Conservation (phyloP, 106 monocot species). For the Gastrodia elata region DNA sequence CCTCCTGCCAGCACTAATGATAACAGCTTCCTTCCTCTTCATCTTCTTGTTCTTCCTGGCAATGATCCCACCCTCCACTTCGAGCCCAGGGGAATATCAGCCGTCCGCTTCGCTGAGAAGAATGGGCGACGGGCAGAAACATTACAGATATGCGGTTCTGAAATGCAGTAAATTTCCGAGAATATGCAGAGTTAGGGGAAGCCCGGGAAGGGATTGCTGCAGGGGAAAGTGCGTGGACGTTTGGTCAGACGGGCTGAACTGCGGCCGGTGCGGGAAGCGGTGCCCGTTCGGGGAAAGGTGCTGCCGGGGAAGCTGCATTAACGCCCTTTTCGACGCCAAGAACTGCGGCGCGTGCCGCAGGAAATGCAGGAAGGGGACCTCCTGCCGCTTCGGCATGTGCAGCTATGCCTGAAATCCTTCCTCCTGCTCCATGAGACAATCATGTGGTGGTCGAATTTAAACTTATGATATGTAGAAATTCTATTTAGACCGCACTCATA, state of each 20-base stretch:
- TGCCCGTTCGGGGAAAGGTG: neutral
- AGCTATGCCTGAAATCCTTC: neutral
- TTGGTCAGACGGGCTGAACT: neutral
- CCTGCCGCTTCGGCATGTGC: neutral
- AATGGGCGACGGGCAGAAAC: too few species aligned
- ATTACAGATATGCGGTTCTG: too few species aligned
- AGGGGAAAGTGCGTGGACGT: neutral
- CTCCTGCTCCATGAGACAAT: too few species aligned
- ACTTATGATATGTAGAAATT: too few species aligned
- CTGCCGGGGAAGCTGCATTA: neutral
- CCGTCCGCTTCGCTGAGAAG: too few species aligned
- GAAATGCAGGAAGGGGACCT: neutral
- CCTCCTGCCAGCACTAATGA: too few species aligned
- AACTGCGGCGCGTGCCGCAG: conserved; percentile 4
- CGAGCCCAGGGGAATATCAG: too few species aligned
- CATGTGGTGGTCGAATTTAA: too few species aligned
- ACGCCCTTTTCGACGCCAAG: neutral
- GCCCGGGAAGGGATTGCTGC: neutral
- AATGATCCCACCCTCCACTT: too few species aligned
- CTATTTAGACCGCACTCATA: too few species aligned
- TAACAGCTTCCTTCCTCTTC: too few species aligned
- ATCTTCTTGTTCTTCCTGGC: too few species aligned
- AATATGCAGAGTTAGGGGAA: neutral
- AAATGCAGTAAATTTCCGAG: neutral
- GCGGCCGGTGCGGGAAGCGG: neutral